Base-by-base conservation (phyloP, 2,329 filamentous ascomycete genomes). In the Fusarium virguliforme region DNA sequence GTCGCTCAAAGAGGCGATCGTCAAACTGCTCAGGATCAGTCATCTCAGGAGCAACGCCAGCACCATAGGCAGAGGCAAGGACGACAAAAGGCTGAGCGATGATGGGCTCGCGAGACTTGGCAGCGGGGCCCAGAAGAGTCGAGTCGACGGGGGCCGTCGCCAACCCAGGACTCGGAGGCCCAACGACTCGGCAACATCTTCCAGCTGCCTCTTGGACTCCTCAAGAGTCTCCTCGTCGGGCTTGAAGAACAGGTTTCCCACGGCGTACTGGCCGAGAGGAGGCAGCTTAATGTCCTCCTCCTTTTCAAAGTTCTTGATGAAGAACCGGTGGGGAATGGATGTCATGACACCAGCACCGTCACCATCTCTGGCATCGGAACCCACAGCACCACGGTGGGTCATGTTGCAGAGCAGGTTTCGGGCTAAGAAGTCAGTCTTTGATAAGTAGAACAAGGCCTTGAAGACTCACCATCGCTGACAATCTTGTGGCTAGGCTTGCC, bases 311-410 rank as follows among this genome's bases (percentile, higher is more conserved):
- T 98, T 97, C 88, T 98, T 99, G 81, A 97, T 87, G 82, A 99
- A 98, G 87, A 99, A 98, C 83, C 92, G 94, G 87, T 98, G 95
- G 66, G 96, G 96, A 78, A 99, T 97, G 67, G 95, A 98, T 74
- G 95, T 98, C 96, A 99, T 99, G 80, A 98, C 95, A 89, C 96
- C 96, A 77, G 96, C 96, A 82, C 96, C 96, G 81, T 99, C 96
- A 81, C 96, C 96, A 81, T 99, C 96, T 87, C 96, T 92, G 79
- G 94, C 94, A 86, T 99, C 96, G 67, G 96, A 98, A 76, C 96
- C 96, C 77, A 98, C 95, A 72, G 96, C 96, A 87, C 96, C 96
- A 82, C 96, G 92, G 87, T 99, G 96, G 87, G 96, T 98, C 96
- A 99, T 99, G 89, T 99, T 98, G 88, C 96, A 99, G 71, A 99